Conservation (phyloP, 768 basidiomycete genomes). For the Pleurotus pulmonarius region DNA sequence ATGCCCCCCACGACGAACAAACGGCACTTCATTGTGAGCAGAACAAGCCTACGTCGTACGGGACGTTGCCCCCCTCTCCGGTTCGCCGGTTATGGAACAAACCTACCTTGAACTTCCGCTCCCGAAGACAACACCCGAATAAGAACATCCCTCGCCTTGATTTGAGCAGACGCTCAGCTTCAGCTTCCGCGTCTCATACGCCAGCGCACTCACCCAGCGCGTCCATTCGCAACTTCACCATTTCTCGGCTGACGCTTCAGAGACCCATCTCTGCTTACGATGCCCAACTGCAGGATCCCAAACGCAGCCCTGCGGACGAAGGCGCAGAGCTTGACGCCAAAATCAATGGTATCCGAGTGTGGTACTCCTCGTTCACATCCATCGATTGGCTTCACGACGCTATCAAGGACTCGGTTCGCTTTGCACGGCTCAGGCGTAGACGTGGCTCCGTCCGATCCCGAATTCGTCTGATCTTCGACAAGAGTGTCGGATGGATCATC, state of each 20-base stretch:
- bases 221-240: constrained; percentile 34
- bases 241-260: constrained; percentile 39
- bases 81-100: constrained; percentile 22
- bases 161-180: constrained; percentile 23
- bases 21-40: constrained; percentile 7
- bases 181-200: constrained; percentile 34
- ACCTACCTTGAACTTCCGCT: constrained; percentile 23
- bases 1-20: constrained; percentile 8
- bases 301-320: constrained; percentile 26
- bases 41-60: constrained; percentile 43
- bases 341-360: constrained; percentile 85
- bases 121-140: constrained; percentile 30
- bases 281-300: constrained; percentile 33
- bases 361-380: constrained; percentile 87
- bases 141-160: constrained; percentile 28
- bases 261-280: constrained; percentile 78
- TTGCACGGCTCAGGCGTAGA: constrained; percentile 58
- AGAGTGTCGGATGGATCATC: constrained; percentile 83
- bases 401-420: constrained; percentile 88
- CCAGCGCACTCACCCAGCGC: constrained; percentile 30
- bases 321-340: constrained; percentile 55
- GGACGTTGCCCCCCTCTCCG: constrained; percentile 39
- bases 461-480: constrained; percentile 62
- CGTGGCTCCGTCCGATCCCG: constrained; percentile 69
- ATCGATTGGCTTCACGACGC: constrained; percentile 97